phyloP scores from a whole-genome alignment of 148 eudicot genomes.

The Amaranthus cruentus region DNA sequence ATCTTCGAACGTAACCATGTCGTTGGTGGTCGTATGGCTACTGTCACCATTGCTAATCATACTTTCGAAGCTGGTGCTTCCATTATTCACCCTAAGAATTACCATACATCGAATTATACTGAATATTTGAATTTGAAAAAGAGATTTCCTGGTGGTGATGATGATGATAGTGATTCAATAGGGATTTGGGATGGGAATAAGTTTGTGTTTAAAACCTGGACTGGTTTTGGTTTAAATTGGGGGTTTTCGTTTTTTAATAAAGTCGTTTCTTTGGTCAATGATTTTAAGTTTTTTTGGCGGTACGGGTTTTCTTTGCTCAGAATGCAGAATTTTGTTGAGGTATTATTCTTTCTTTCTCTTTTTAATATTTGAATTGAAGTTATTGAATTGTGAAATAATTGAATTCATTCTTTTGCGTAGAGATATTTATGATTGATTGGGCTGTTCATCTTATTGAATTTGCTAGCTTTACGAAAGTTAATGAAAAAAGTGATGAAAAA shows the following conservation, averaged over 20 bases:
- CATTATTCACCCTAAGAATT: conserved; percentile 74
- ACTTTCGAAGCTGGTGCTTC: conserved; percentile 91
- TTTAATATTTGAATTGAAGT: background rate
- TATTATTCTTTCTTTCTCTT: conserved; percentile 9
- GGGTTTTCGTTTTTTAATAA: conserved; percentile 32
- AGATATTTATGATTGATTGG: background rate
- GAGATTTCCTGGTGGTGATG: conserved; percentile 10
- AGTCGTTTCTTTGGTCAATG: conserved; percentile 42
- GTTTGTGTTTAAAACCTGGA: conserved; percentile 57
- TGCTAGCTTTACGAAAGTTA: background rate
- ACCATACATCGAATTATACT: conserved; percentile 50
- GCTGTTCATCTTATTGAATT: background rate
- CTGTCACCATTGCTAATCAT: conserved; percentile 53
- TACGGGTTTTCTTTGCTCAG: conserved; percentile 66
- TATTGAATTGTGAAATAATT: background rate
- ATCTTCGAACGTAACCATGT: conserved; percentile 58
- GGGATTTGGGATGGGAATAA: conserved; percentile 76
- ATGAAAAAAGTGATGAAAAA: background rate
- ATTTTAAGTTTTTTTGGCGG: conserved; percentile 43
- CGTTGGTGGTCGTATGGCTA: conserved; percentile 90
- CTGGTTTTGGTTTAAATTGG: conserved; percentile 9
- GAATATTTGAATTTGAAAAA: conserved; percentile 32
- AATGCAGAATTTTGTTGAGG: conserved; percentile 74
- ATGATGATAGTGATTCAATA: conserved; percentile 36
- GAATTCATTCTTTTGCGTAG: background rate